Evolutionary conservation across 2,329 filamentous ascomycete species (phyloP), one percentile per base, ranked within the genome.

Genomic region (Trichoderma hamatum): DNA sequence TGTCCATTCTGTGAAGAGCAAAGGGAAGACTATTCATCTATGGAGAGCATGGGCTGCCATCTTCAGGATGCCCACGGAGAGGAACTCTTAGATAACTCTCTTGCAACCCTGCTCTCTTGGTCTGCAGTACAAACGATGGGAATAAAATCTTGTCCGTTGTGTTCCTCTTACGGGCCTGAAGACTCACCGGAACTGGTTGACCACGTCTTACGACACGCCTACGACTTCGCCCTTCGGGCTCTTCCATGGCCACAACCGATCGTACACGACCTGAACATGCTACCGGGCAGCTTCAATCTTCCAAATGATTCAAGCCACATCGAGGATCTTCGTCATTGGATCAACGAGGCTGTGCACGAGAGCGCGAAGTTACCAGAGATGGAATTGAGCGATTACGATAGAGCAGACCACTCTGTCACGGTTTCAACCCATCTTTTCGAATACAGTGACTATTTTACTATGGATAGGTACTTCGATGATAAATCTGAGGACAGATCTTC

Each of bases 1-100:
- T 71, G 70, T 52, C 61, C 52, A 21, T 58, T 71, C 13, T 71
- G 68, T 36, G 64, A 66, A 9, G 46, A 32, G 11, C 11, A 46
- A 10, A 21, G 49, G 1, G 24, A 2, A 13, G 10, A n/a, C n/a
- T 71, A 64, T n/a, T 16, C 56, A 13, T 61, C 16, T 6, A 43
- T 21, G 34, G 58, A 61, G 21, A 34, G 36, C 26, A 46, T 61
- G 10, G 24, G 7, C 4, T n/a, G 16, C 5, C 58, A 61, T 11
- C 36, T 43, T 28, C 9, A 61, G 58, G 4, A 14, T 11, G 10
- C 9, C 4, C 58, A 61, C 13, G 7, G 26, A 14, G 58, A 61
- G 5, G 58, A 60, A 14, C 11, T 55, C 26, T 21, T 39, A 46
- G 11, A 46, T 30, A 28, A 55, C 16, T 24, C 9, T 36, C 32